Base-by-base conservation (phyloP, 129 eudicot genomes). In the Flaveria brownii region DNA sequence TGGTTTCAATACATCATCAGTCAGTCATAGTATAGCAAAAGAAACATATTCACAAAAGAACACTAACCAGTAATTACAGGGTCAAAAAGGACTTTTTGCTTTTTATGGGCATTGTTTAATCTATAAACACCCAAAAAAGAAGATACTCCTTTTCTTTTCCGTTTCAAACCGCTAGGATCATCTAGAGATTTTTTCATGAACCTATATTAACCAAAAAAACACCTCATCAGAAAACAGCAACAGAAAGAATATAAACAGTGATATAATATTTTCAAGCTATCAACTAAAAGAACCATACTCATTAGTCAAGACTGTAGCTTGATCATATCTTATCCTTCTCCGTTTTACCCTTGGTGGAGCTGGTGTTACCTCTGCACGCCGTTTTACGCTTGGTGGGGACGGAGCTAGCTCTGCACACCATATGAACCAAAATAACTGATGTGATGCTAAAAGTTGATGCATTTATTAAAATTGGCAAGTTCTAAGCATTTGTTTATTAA, bases 51-150 rank as follows among this genome's bases (percentile, higher is more conserved):
- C 10, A 10, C 65, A 25, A 50, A 14, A 78, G 46, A n/a, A 15
- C 15, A 74, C 89, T 75, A 64, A 95, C 99, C 99, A 64, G 88
- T 84, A 18, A 73, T 69, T 30, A 86, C 25, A 59, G 95, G 94
- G 47, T 83, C 85, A 14, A 66, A 60, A 56, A 89, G 81, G 20
- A 82, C 25, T 12, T 72, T 55, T 52, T 89, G 91, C 57, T 82
- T 84, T 65, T 78, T 87, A n/a, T 67, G 54, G 46, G 77, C 79
- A 17, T 82, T 86, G 80, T 72, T 90, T 68, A 62, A 41, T 74
- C 80, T 93, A 92, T 91, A 85, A 33, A 80, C 59, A 18, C 61
- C 92, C 77, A 90, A 81, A 74, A 81, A 64, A 39, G 98, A 74
- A 33, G 64, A 70, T 39, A 82, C 70, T 50, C 85, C 78, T 70